Evolutionary conservation across 345 rosid genomes (phyloP), one percentile per base, ranked within the genome.

Genomic region (Bruguiera parviflora): DNA sequence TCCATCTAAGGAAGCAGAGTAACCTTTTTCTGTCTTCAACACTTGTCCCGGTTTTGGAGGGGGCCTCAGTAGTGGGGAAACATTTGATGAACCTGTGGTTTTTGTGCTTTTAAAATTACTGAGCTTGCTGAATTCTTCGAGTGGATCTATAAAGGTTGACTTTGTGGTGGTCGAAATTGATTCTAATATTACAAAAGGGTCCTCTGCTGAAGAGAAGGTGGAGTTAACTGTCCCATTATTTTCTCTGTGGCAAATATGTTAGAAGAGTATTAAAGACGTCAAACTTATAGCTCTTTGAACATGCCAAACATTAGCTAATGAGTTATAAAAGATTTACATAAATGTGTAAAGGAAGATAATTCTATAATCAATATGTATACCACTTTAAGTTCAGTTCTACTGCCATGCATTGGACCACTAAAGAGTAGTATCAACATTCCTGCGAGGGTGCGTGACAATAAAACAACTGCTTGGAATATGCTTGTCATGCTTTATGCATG

Each of bases 171-270:
- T 75, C 28, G 82, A 84, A 55, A 81, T 67, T 22, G 88, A 75
- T 81, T 88, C 97, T 31, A 91, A 78, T 66, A 90, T 81, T 53
- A 73, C 80, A 71, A 91, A 91, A 59, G 94, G 96, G 62, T 89
- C 96, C 27, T 81, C 81, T 13, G 73, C 58, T 65, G 78, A 66
- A 24, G 65, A 64, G 68, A 79, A 78, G 65, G 80, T 66, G 3
- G 87, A 66, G 61, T 74, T 49, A 21, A 84, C 31, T 61, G 77
- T 75, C 59, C 71, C 43, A 25, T 43, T 58, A 49, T 70, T 59
- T 55, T 47, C 68, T 68, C 88, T 85, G 75, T 35, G 29, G 22
- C 52, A 65, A 72, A 52, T 29, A 27, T 13, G 58, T 0, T 20
- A 52, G 13, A 43, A 21, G 3, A 8, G 49, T 13, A 56, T n/a